phyloP scores from a whole-genome alignment of 176 grass and related monocot species.

The Musa itinerans region DNA sequence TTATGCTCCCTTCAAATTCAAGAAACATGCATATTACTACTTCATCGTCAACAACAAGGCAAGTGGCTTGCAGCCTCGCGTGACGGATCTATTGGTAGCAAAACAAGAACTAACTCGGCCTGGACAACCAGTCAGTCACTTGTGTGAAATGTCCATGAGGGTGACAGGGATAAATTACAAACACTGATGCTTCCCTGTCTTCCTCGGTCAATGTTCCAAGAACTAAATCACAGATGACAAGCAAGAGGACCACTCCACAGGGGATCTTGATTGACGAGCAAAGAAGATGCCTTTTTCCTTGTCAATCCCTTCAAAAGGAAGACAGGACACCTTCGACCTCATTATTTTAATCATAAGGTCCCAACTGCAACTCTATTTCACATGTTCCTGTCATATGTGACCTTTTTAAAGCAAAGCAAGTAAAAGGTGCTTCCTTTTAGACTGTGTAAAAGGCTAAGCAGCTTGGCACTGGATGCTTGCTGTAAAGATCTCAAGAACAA shows the following conservation, averaged over 20 bases:
- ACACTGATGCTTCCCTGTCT: too few species aligned
- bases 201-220: too few species aligned
- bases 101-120: not conserved
- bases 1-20: not conserved
- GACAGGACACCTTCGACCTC: not conserved
- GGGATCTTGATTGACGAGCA: not conserved
- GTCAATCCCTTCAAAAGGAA: not conserved
- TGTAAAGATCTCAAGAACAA: not conserved
- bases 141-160: not conserved
- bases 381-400: not conserved
- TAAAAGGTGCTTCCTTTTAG: not conserved
- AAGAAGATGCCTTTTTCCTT: not conserved
- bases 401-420: not conserved
- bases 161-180: too few species aligned
- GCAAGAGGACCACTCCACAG: not conserved
- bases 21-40: not conserved
- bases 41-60: not conserved
- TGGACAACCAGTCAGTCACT: not conserved
- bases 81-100: not conserved
- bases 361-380: not conserved
- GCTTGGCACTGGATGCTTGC: not conserved
- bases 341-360: not conserved
- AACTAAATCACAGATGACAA: not conserved
- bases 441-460: not conserved
- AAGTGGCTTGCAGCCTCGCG: not conserved